Base-by-base conservation (phyloP, 306 rosid species). In the Bauhinia variegata region DNA sequence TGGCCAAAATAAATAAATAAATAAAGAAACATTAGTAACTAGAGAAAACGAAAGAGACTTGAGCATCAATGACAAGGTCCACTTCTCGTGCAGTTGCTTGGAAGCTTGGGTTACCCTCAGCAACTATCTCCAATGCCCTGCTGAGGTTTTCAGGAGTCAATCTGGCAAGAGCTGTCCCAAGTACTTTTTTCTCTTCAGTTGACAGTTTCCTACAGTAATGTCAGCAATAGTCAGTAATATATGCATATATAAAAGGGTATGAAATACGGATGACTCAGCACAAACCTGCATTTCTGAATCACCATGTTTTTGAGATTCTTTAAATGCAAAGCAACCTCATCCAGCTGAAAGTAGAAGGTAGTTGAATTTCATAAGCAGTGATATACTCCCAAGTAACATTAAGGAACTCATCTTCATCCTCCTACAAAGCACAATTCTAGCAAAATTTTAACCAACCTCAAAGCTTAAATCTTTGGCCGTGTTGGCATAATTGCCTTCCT, bases 211-310 rank as follows among this genome's bases (percentile, higher is more conserved):
- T 92, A 53, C 60, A 57, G 12, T 32, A 50, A 37, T 52, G 48
- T 47, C 70, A 66, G 34, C 41, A 62, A n/a, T 37, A 33, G 19
- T 47, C 32, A 55, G 56, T 16, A 8, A 43, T 64, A 39, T 10
- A 67, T 41, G 60, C 58, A 59, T 33, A 42, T 64, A n/a, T n/a
- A n/a, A n/a, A n/a, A n/a, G 37, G 23, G 63, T 34, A 49, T 30
- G 33, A 55, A 43, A 43, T 18, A 4, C 18, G 65, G 49, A 36
- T 39, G 37, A 47, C 14, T 43, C 11, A 31, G 64, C 11, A 73
- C 85, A 3, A 75, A 91, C 96, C 96, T 89, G 92, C 92, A 92
- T n/a, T 79, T 87, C 43, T 54, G 78, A 46, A 89, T 82, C 64
- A 87, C 85, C 72, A 66, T 55, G 57, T 79, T 82, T 67, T 86